Conservation (phyloP, 2,329 filamentous ascomycete genomes). For the Penicillium nordicum region DNA sequence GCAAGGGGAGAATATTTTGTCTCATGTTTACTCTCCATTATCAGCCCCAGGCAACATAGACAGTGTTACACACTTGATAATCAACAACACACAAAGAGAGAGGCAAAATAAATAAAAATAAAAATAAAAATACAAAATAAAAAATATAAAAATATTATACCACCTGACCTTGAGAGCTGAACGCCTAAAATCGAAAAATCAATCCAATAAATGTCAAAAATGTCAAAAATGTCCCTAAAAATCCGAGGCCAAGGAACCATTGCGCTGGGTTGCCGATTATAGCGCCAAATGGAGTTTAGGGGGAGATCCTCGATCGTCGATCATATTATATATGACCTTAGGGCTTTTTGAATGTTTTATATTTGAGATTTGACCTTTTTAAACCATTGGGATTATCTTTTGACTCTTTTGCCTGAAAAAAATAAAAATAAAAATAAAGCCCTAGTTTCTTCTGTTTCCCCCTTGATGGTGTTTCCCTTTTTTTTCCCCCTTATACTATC, state of each 20-base stretch:
- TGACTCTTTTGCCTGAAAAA: background rate
- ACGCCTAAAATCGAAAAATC: background rate
- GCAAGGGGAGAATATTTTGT: constrained; percentile 13
- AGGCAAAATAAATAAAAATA: constrained; percentile 1
- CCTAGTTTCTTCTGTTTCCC: constrained; percentile 13
- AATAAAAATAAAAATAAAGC: background rate
- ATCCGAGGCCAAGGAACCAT: constrained; percentile 19
- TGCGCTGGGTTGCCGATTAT: constrained; percentile 23
- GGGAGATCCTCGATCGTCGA: constrained; percentile 23
- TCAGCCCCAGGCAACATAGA: constrained; percentile 21
- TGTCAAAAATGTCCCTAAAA: background rate
- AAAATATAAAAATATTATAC: background rate
- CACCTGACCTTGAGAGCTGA: constrained; percentile 14
- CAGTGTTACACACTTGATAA: constrained; percentile 23
- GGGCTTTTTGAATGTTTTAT: constrained; percentile 5
- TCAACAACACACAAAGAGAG: background rate
- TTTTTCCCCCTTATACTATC: background rate
- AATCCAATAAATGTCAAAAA: background rate
- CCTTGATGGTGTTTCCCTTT: background rate
- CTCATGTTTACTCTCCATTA: constrained; percentile 17
- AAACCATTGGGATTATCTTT: background rate
- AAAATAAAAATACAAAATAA: constrained; percentile 7
- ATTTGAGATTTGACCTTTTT: background rate
- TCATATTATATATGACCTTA: background rate
- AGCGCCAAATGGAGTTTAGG: constrained; percentile 23